Evolutionary conservation across 2,329 filamentous ascomycete species (phyloP).

Genomic region (Aaosphaeria arxii): DNA sequence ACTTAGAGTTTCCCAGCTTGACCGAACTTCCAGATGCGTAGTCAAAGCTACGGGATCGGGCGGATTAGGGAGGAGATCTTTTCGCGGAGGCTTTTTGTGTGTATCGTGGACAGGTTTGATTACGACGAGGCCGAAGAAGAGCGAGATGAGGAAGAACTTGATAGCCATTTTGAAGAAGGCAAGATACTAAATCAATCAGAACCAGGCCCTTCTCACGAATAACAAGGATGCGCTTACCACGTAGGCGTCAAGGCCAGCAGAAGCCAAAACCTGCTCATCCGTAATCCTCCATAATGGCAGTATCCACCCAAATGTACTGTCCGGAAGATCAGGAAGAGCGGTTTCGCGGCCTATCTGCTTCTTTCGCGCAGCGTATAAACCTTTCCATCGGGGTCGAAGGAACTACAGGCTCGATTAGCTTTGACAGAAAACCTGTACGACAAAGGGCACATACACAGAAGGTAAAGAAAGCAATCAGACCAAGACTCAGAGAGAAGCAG

Average conservation of each 20-base stretch:
- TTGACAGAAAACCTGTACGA: too few species aligned
- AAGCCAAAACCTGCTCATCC: constrained; percentile 84
- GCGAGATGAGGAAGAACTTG: constrained; percentile 73
- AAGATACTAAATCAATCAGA: constrained; percentile 60
- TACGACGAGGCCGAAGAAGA: constrained; percentile 76
- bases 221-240: constrained; percentile 56
- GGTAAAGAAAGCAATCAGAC: constrained; percentile 66
- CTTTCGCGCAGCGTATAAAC: constrained; percentile 85
- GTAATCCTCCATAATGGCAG: constrained; percentile 78
- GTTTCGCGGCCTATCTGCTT: constrained; percentile 65
- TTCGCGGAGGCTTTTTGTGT: constrained; percentile 42
- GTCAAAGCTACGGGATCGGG: not conserved
- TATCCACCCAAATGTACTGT: constrained; percentile 91
- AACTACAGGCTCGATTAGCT: constrained; percentile 43
- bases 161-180: constrained; percentile 95
- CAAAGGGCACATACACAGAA: constrained; percentile 63
- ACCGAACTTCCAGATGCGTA: constrained; percentile 17
- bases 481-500: constrained; percentile 67
- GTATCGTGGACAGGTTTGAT: constrained; percentile 82
- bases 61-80: constrained; percentile 1
- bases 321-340: constrained; percentile 72
- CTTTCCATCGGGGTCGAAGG: constrained; percentile 86
- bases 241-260: constrained; percentile 90
- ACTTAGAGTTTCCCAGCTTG: constrained; percentile 11
- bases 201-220: not conserved